phyloP scores from a whole-genome alignment of 192 early-diverging fungal genomes.

The Coemansia sp. region DNA sequence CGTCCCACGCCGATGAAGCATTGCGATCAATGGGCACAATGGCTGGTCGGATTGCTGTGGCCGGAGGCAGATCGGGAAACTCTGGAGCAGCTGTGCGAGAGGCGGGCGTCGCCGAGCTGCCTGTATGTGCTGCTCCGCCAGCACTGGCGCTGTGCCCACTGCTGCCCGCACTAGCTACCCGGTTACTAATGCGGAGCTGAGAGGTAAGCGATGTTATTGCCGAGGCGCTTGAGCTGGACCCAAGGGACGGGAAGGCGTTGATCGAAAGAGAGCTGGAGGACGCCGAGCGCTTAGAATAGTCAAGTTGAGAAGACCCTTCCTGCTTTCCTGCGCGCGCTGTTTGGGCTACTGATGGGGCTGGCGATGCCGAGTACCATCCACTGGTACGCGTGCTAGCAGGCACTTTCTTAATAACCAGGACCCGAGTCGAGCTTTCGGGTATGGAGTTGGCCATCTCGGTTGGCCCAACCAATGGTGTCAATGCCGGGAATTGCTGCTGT shows the following conservation, averaged over 20 bases:
- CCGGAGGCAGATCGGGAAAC: constrained; percentile 29
- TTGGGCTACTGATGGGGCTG: constrained; percentile 2
- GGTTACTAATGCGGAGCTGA: background rate
- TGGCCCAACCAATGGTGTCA: constrained; percentile 20
- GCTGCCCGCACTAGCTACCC: background rate
- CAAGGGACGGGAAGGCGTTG: constrained; percentile 24
- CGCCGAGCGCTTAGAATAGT: background rate
- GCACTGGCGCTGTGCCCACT: background rate
- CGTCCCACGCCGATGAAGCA: constrained; percentile 31
- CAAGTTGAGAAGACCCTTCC: background rate
- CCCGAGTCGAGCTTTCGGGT: constrained; percentile 8
- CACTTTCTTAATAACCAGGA: constrained; percentile 29
- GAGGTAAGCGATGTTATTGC: constrained; percentile 5
- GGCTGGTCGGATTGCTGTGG: constrained; percentile 7
- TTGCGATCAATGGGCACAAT: constrained; percentile 27
- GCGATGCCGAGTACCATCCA: constrained; percentile 3
- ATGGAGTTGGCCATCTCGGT: background rate
- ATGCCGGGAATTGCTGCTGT: constrained; percentile 48
- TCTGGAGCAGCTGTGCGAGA: constrained; percentile 4
- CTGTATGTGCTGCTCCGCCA: background rate
- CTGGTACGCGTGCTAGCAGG: background rate
- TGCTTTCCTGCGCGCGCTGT: background rate
- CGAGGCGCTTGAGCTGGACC: constrained; percentile 5
- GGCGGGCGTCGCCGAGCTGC: background rate
- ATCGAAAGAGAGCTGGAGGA: background rate